Percentiles rank a stretch among this genome's conserved stretches.
These are phyloP conservation scores for Phyllosticta paracitricarpa DNA, from an alignment of 2,329 filamentous ascomycete species.

Conservation along the genomic window DNA sequence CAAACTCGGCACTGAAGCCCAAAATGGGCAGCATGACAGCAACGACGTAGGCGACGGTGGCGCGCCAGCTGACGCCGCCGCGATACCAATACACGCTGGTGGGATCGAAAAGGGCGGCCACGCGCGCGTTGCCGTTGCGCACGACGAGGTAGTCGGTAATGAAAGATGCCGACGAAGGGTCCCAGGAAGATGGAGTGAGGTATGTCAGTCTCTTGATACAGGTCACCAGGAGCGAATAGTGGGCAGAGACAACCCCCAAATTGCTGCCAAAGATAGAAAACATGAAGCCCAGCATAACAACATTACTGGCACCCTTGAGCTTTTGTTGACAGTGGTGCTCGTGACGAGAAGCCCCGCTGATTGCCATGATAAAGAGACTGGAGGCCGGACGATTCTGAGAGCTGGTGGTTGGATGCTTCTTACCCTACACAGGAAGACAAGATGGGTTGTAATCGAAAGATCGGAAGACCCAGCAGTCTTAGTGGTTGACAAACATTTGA, in stretches of 20 bases:
- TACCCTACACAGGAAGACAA: not conserved
- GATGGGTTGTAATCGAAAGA: not conserved
- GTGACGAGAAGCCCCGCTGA: not conserved
- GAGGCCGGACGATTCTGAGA: not conserved
- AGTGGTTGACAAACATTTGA: not conserved
- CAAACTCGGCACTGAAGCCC: not conserved
- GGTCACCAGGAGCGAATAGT: too few species aligned
- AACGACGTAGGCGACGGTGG: not conserved
- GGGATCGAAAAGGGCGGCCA: slow-evolving; percentile 16
- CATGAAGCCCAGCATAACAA: not conserved
- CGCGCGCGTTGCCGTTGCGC: slow-evolving; percentile 18
- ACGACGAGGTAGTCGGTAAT: slow-evolving; percentile 17
- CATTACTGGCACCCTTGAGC: not conserved
- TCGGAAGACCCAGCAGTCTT: not conserved
- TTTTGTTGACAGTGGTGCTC: not conserved
- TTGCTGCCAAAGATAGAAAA: not conserved
- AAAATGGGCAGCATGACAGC: not conserved
- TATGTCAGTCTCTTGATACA: not conserved
- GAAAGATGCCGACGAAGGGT: slow-evolving; percentile 17
- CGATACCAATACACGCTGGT: not conserved
- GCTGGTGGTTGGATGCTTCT: not conserved
- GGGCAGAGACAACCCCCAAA: not conserved
- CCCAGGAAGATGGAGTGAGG: slow-evolving; percentile 18
- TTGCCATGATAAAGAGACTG: not conserved
- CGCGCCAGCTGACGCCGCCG: not conserved